Evolutionary conservation across 305 asterid species (phyloP).

Genomic region (Fraxinus albicans): DNA sequence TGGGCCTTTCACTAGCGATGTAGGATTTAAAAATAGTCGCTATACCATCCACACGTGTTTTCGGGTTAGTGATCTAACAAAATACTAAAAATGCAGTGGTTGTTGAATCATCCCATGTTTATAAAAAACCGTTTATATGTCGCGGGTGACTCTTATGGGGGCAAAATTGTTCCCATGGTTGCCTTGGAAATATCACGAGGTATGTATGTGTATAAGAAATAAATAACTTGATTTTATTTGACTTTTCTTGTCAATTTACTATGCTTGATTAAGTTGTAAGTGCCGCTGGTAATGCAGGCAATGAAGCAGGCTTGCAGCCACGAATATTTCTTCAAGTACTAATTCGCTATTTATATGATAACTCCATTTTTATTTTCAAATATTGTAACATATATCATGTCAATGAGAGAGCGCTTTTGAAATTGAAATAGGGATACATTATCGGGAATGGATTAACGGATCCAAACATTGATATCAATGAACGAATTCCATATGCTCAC

Average conservation of each 20-base stretch:
- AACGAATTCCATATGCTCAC: constrained; percentile 32
- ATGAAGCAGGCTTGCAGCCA: constrained; percentile 37
- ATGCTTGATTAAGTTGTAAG: not conserved
- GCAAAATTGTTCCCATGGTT: constrained; percentile 38
- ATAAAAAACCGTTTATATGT: constrained; percentile 30
- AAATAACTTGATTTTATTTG: not conserved
- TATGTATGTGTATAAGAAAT: not conserved
- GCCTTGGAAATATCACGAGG: constrained; percentile 37
- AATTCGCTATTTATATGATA: not conserved
- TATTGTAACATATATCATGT: not conserved
- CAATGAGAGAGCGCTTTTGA: not conserved
- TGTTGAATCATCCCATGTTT: constrained; percentile 37
- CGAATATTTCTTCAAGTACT: constrained; percentile 32
- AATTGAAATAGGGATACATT: constrained; percentile 42
- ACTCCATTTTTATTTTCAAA: too few relatives aligned
- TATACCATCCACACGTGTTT: not conserved
- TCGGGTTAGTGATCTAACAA: not conserved
- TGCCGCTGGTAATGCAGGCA: constrained; percentile 24
- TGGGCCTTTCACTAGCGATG: not conserved
- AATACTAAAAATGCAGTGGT: constrained; percentile 37
- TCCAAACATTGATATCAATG: constrained; percentile 12
- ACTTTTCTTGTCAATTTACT: not conserved
- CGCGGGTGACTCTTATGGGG: constrained; percentile 44
- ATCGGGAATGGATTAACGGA: constrained; percentile 39
- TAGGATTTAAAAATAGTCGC: not conserved